These are phyloP conservation scores for Juglanconis juglandina DNA, from an alignment of 2,329 filamentous ascomycete species.

Conservation along the genomic window DNA sequence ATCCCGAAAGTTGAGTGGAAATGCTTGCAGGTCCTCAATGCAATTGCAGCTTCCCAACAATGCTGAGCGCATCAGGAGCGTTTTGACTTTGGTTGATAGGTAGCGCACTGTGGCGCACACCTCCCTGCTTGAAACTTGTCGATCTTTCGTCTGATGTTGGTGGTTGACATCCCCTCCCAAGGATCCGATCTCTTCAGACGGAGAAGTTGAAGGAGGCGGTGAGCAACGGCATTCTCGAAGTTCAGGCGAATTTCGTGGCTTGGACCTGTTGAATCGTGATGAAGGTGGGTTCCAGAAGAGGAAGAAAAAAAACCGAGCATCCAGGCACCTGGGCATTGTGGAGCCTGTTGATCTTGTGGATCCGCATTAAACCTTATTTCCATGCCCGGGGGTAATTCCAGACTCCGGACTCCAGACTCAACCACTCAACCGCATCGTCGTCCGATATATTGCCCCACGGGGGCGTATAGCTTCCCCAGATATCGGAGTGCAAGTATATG, in stretches of 20 bases:
- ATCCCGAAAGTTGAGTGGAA: too few species aligned
- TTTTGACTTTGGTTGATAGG: not conserved
- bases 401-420: too few species aligned
- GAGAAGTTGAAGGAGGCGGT: not conserved
- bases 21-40: too few species aligned
- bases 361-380: too few species aligned
- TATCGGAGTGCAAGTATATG: not conserved
- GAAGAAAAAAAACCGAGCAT: not conserved
- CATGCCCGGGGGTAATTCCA: too few species aligned
- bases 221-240: not conserved
- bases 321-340: not conserved
- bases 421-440: not conserved
- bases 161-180: not conserved
- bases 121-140: slow-evolving; percentile 1
- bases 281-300: not conserved
- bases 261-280: not conserved
- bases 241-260: not conserved
- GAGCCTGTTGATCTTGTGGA: too few species aligned
- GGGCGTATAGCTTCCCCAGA: not conserved
- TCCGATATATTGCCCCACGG: not conserved
- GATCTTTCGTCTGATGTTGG: slow-evolving; percentile 1
- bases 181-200: not conserved
- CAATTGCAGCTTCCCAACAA: not conserved
- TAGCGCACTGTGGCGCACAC: not conserved
- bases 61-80: not conserved